Conservation (phyloP, 2,329 filamentous ascomycete species). For the Colletotrichum liaoningense region DNA sequence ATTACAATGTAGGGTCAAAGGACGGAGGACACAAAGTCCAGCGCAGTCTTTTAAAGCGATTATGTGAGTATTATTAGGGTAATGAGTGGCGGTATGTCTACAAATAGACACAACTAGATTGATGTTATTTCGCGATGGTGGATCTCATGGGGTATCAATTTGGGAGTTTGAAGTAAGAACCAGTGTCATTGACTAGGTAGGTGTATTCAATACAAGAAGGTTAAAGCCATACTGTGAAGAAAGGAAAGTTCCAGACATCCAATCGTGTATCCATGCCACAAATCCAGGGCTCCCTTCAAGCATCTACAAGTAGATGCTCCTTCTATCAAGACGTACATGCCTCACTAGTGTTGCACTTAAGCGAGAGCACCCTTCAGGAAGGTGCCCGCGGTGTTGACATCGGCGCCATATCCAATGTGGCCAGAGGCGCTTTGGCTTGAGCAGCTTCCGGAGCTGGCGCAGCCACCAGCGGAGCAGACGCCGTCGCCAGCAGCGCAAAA, state of each 20-base stretch:
- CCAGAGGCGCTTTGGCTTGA: constrained; percentile 9
- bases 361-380: constrained; percentile 26
- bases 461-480: constrained; percentile 24
- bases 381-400: constrained; percentile 11
- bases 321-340: not conserved
- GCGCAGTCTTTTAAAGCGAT: not conserved
- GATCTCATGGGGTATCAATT: not conserved
- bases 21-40: not conserved
- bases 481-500: constrained; percentile 17
- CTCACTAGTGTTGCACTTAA: not conserved
- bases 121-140: not conserved
- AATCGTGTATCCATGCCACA: constrained; percentile 2
- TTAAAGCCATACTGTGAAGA: constrained; percentile 12
- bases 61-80: not conserved
- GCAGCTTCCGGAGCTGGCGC: constrained; percentile 26
- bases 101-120: not conserved
- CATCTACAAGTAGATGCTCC: not conserved
- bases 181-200: not conserved
- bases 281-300: not conserved
- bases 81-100: not conserved
- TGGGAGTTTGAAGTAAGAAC: not conserved
- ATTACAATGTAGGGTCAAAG: no score
- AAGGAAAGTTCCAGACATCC: constrained; percentile 12
- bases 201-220: not conserved
- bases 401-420: constrained; percentile 25